Base-by-base conservation (phyloP, 1,284 basidiomycete species). In the Anthracocystis setariae region DNA sequence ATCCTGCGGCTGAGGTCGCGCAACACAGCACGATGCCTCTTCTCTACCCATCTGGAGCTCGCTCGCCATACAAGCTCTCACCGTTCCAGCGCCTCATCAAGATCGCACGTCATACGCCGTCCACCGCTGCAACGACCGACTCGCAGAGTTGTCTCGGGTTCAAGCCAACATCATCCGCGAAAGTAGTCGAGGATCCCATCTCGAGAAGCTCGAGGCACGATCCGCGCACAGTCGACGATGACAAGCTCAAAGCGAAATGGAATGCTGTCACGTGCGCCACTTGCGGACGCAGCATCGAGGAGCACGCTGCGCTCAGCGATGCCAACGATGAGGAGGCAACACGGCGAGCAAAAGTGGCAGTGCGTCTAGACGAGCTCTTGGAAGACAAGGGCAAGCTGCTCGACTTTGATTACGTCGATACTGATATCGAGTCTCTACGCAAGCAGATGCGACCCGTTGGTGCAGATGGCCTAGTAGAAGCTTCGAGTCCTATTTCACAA, bases 301-400 rank as follows among this genome's bases (percentile, higher is more conserved):
- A 88, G 39, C 91, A 92, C 75, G 89, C 90, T 21, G 90, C 91
- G 24, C 87, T 82, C 3, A 60, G 55, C 8, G 78, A 80, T 13
- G 78, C 84, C 13, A 74, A 73, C 8, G 67, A 76, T 12, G 77
- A 77, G 25, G 85, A 86, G 73, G 63, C 76, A 46, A 75, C 67
- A 29, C 87, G 93, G 40, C 87, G 91, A 81, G 88, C 87, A 45
- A 89, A 89, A 71, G 89, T 92, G 8, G 93, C 92, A 3, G 87
- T 91, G 52, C 87, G 91, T 51, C 86, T 94, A 50, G 93, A 96
- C 80, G 92, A 94, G 83, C 82, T 92, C 51, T 85, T 94, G 40
- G 88, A 93, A 91, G 92, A 92, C 82, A 86, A 87, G 46, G 88
- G 88, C 47, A 88, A 88, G 77, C 85, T 95, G 24, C 85, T 91